Evolutionary conservation across 352 stramenopile genomes (phyloP).

Genomic region (Globisporangium spiculum): DNA sequence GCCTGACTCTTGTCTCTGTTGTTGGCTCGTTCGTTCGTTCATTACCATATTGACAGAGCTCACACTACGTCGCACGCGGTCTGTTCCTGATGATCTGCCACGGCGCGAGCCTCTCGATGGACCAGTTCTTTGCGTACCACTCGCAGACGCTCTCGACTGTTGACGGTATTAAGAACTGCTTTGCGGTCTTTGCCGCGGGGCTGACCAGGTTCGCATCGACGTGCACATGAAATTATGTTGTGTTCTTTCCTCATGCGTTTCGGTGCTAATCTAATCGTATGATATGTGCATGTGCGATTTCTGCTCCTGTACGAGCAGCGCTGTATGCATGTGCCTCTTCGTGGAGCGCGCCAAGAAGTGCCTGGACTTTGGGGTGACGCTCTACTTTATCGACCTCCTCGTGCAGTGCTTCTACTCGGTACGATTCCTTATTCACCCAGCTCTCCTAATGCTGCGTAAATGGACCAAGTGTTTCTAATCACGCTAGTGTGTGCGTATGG

Average conservation of each 20-base stretch:
- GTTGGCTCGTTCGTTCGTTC: not conserved
- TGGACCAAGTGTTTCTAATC: not conserved
- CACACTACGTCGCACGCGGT: conserved; percentile 76
- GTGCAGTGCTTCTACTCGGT: conserved; percentile 84
- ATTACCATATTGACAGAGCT: conserved; percentile 37
- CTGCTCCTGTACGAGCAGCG: conserved; percentile 28
- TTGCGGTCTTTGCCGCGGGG: conserved; percentile 58
- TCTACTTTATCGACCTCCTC: conserved; percentile 86
- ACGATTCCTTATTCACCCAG: not conserved
- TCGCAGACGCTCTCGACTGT: conserved; percentile 70
- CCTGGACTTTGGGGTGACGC: conserved; percentile 88
- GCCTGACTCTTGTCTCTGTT: not conserved
- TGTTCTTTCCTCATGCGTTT: not conserved
- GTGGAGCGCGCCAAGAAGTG: conserved; percentile 90
- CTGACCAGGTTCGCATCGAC: conserved; percentile 34
- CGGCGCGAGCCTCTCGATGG: conserved; percentile 56
- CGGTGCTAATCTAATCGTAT: not conserved
- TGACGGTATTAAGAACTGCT: conserved; percentile 80
- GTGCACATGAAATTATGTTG: no score
- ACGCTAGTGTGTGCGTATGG: not conserved
- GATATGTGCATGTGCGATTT: not conserved
- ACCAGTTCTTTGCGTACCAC: conserved; percentile 87
- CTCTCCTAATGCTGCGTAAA: not conserved
- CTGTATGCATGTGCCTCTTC: conserved; percentile 73
- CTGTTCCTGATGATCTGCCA: conserved; percentile 79